Conservation (phyloP, 768 basidiomycete genomes). For the Sutorius australiensis region DNA sequence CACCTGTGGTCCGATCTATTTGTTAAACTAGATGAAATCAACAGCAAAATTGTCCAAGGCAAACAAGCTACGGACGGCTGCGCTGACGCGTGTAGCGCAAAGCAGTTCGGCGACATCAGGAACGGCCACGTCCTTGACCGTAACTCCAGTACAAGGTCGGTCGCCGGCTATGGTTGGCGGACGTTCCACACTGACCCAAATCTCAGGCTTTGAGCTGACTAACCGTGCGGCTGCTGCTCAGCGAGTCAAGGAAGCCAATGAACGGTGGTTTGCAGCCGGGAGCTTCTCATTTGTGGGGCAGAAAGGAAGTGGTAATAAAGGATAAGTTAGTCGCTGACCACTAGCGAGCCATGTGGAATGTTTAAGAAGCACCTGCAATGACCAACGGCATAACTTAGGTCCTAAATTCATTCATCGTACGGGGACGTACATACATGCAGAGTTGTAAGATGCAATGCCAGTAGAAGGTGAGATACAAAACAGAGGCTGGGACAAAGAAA, state of each 20-base stretch:
- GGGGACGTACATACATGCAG: slow-evolving; percentile 15
- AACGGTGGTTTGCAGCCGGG: slow-evolving; percentile 90
- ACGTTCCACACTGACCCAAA: slow-evolving; percentile 13
- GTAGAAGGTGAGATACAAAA: neutral
- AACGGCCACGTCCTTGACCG: slow-evolving; percentile 86
- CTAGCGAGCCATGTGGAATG: neutral
- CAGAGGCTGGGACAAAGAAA: neutral
- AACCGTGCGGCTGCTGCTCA: slow-evolving; percentile 85
- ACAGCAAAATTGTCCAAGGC: slow-evolving; percentile 94
- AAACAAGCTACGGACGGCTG: slow-evolving; percentile 86
- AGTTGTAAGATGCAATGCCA: slow-evolving; percentile 20
- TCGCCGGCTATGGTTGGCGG: neutral
- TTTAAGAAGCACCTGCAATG: neutral
- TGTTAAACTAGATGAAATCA: slow-evolving; percentile 2
- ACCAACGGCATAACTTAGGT: neutral
- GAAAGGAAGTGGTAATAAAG: slow-evolving; percentile 35
- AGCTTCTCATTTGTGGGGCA: slow-evolving; percentile 76
- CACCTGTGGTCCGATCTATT: neutral
- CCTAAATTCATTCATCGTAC: slow-evolving; percentile 4
- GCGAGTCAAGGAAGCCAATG: slow-evolving; percentile 92
- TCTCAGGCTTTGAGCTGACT: slow-evolving; percentile 81
- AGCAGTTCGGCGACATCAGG: slow-evolving; percentile 57
- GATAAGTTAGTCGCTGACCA: slow-evolving; percentile 16
- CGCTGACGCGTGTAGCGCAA: slow-evolving; percentile 74
- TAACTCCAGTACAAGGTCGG: slow-evolving; percentile 93